Evolutionary conservation across 441 rosid genomes (phyloP), one percentile per base, ranked within the genome.

Genomic region (Heliophila coronopifolia): DNA sequence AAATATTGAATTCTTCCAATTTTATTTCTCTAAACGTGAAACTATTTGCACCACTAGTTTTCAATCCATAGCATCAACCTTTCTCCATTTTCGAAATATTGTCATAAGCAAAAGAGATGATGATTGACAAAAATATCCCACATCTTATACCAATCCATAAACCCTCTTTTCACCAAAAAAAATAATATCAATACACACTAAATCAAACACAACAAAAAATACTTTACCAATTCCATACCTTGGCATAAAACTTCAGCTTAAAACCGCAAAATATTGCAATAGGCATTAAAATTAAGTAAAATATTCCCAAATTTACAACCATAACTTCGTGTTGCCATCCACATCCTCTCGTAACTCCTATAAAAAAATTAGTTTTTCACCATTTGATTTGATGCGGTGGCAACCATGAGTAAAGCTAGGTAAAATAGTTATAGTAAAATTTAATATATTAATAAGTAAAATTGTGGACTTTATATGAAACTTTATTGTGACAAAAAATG

Each of bases 341-440:
- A 4, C 87, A 76, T 28, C 87, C 94, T 59, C 84, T 77, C 0
- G 74, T 82, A 52, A 77, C 87, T 46, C 96, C 86, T 80, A 53
- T 13, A 37, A 6, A 4, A n/a, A 34, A 5, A 3, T 12, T 31
- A 28, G 14, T 10, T 0, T 28, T 4, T 11, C n/a, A n/a, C n/a
- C n/a, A n/a, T n/a, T n/a, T n/a, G n/a, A n/a, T n/a, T n/a, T n/a
- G n/a, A n/a, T n/a, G n/a, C n/a, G n/a, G n/a, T n/a, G n/a, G n/a
- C n/a, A n/a, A n/a, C n/a, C n/a, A n/a, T n/a, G n/a, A n/a, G n/a
- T n/a, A n/a, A n/a, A n/a, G n/a, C n/a, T n/a, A n/a, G n/a, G n/a
- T n/a, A n/a, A n/a, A n/a, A n/a, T n/a, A n/a, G n/a, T n/a, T n/a
- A n/a, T n/a, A n/a, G n/a, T n/a, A n/a, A n/a, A n/a, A n/a, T n/a